Evolutionary conservation across 306 rosid genomes (phyloP).

Genomic region (Gastrolobium bilobum): DNA sequence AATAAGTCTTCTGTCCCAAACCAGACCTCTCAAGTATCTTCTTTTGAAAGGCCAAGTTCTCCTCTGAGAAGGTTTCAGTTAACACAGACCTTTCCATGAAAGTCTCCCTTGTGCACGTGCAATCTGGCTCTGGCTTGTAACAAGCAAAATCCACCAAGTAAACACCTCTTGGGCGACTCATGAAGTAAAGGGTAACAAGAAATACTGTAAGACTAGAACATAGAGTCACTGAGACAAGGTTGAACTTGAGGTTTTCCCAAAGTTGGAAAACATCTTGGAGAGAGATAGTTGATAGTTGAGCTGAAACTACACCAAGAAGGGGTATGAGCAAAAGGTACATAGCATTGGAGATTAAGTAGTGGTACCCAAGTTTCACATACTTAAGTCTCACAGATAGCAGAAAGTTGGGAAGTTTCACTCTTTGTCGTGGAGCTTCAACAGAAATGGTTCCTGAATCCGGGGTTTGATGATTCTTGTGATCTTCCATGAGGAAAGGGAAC

Average conservation of each 20-base stretch:
- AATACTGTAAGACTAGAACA: conserved; percentile 68
- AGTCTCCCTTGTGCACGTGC: conserved; percentile 62
- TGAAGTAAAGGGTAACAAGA: conserved; percentile 77
- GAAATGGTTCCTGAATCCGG: conserved; percentile 37
- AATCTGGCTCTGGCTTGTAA: conserved; percentile 68
- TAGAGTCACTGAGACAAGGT: conserved; percentile 66
- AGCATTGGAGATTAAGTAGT: conserved; percentile 82
- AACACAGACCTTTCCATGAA: conserved; percentile 68
- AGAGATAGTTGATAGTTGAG: conserved; percentile 64
- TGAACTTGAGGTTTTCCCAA: conserved; percentile 60
- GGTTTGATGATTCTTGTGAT: conserved; percentile 36
- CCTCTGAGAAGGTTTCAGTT: conserved; percentile 69
- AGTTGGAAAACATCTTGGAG: conserved; percentile 42
- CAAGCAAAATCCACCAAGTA: conserved; percentile 82
- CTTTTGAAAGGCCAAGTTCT: conserved; percentile 80
- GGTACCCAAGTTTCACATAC: conserved; percentile 94
- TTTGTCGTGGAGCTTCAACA: conserved; percentile 33
- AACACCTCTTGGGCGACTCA: conserved; percentile 78
- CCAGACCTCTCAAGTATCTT: conserved; percentile 88
- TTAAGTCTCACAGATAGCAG: conserved; percentile 73
- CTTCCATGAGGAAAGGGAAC: conserved; percentile 38
- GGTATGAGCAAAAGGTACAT: conserved; percentile 81
- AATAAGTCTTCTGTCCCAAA: conserved; percentile 79
- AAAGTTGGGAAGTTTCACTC: conserved; percentile 71
- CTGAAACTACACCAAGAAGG: conserved; percentile 57